Evolutionary conservation across 306 rosid genomes (phyloP), one percentile per base, ranked within the genome.

Genomic region (Prunus armeniaca): DNA sequence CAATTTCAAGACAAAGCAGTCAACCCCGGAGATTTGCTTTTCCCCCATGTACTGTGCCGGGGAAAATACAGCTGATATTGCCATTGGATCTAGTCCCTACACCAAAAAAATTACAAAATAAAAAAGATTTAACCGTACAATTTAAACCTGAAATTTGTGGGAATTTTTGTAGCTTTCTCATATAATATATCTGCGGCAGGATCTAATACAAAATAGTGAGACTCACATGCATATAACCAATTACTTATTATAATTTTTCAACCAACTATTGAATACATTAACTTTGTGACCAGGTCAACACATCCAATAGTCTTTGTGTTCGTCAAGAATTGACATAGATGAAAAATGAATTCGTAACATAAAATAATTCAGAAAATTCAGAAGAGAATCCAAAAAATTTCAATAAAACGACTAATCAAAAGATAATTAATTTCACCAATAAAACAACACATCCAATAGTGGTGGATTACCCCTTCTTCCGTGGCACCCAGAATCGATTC

Each of bases 1-100:
- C 20, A 95, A 82, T 66, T 92, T 92, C 43, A 95, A 46, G n/a
- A 92, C 84, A 64, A 95, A 95, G 63, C 98, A 95, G 67, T 95
- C 93, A 3, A 74, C 78, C 75, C 82, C 89, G 30, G 80, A 69
- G 84, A 90, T 89, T 84, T 79, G 84, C 76, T 90, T 92, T 71
- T 95, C 98, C 34, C 98, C 98, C 86, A 90, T 87, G 86, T 87
- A 86, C 78, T 92, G 96, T 4, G 98, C 97, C 4, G 80, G 81
- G 55, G 89, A 76, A 84, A 95, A 95, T 6, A 89, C 90, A 22
- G 87, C 83, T 45, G 98, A 84, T 67, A 92, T 87, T 45, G 97
- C 91, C 84, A 92, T 41, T 12, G 98, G 97, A 78, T 95, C 98
- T 34, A 95, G 81, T 61, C 98, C 98, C 98, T 95, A 61, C 76